A percentile compares a stretch with the other conserved stretches of the same genome.
phyloP scores from a whole-genome alignment of 306 rosid species.

The Quercus wislizeni region DNA sequence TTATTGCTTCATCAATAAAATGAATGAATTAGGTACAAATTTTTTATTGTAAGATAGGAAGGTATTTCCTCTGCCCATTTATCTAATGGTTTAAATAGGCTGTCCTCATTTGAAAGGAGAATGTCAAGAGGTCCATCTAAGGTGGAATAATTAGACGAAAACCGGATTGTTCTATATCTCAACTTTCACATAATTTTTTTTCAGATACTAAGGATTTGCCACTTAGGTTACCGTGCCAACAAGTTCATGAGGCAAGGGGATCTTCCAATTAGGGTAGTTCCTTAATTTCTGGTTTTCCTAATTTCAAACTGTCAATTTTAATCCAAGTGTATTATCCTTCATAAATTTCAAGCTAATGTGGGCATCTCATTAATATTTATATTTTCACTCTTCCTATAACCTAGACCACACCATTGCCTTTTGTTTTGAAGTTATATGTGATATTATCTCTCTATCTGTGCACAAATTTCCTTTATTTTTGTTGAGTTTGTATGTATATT shows the following conservation, averaged over 20 bases:
- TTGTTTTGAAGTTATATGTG: neutral
- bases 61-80: neutral
- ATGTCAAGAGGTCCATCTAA: neutral
- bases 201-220: neutral
- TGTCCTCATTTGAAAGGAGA: neutral
- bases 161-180: neutral
- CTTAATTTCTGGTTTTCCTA: neutral
- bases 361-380: neutral
- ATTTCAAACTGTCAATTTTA: neutral
- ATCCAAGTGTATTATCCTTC: neutral
- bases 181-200: neutral
- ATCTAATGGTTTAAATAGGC: neutral
- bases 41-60: neutral
- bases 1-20: neutral
- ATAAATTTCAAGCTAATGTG: neutral
- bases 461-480: neutral
- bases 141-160: neutral
- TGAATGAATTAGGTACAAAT: neutral
- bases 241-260: neutral
- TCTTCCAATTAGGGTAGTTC: neutral
- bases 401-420: neutral
- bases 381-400: neutral
- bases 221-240: neutral
- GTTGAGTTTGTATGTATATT: too few species aligned
- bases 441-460: neutral